A percentile compares a stretch with the other conserved stretches of the same genome.
Evolutionary conservation across 768 basidiomycete species (phyloP).

Genomic region (Porphyrellus cyaneotinctus): DNA sequence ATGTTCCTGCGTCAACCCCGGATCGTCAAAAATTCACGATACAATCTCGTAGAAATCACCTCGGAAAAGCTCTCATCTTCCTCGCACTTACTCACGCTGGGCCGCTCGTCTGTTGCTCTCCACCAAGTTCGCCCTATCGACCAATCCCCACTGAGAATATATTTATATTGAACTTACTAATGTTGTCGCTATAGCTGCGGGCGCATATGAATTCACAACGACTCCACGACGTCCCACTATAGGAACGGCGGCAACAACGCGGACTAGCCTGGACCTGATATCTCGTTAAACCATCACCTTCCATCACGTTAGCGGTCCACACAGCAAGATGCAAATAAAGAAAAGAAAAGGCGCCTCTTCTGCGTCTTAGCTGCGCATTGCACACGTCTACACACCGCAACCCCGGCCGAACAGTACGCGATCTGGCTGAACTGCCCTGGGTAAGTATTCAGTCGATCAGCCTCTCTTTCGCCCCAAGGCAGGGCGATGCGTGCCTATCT

Average conservation of each 20-base stretch:
- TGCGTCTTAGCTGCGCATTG: conserved; percentile 17
- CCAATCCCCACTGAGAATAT: not conserved
- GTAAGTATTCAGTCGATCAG: not conserved
- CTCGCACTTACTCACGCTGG: not conserved
- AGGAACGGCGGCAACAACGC: conserved; percentile 3
- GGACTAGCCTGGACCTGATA: conserved; percentile 2
- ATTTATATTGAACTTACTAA: conserved; percentile 12
- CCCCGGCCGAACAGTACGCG: conserved; percentile 11
- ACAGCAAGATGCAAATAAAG: not conserved
- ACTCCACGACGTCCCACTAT: conserved; percentile 24
- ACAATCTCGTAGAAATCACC: conserved; percentile 1
- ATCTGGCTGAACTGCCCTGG: conserved; percentile 3
- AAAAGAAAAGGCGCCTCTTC: not conserved
- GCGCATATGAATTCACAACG: conserved; percentile 30
- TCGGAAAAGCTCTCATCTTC: not conserved
- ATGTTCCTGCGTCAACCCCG: not conserved
- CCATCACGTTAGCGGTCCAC: conserved; percentile 1
- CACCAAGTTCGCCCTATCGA: not conserved
- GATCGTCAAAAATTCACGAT: not conserved
- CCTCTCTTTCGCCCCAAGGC: not conserved
- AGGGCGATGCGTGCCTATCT: not conserved
- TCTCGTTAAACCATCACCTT: conserved; percentile 3
- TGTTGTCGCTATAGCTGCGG: conserved; percentile 26
- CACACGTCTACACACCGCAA: conserved; percentile 1
- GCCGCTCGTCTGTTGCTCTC: not conserved